Percentiles rank a stretch among this genome's conserved stretches.
Conservation (phyloP, 2,329 filamentous ascomycete genomes). For the Graphilbum fragrans region DNA sequence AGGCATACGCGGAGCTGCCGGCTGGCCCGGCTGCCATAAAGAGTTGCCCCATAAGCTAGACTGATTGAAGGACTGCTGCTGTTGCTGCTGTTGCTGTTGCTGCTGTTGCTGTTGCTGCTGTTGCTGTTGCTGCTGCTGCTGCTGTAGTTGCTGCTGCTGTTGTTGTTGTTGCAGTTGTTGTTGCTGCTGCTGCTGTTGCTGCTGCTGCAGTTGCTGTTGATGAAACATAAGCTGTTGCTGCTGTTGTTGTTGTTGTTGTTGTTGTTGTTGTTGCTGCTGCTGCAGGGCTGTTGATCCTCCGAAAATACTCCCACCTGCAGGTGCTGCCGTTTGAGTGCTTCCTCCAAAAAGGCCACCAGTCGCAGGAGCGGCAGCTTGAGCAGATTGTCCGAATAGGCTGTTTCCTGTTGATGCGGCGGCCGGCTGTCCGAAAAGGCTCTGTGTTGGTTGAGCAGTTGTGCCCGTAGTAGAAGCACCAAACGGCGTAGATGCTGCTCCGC, state of each 20-base stretch:
- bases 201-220: slow-evolving; percentile 22
- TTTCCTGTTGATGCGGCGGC: slow-evolving; percentile 15
- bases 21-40: slow-evolving; percentile 38
- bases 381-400: slow-evolving; percentile 18
- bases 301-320: slow-evolving; percentile 2
- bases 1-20: slow-evolving; percentile 30
- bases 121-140: slow-evolving; percentile 19
- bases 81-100: slow-evolving; percentile 20
- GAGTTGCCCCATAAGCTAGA: slow-evolving; percentile 31
- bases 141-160: slow-evolving; percentile 28
- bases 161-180: slow-evolving; percentile 23
- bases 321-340: background rate
- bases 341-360: slow-evolving; percentile 7
- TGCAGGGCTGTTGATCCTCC: slow-evolving; percentile 12
- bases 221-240: slow-evolving; percentile 20
- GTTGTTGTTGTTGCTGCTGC: slow-evolving; percentile 22
- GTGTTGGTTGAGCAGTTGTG: background rate
- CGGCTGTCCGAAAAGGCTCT: slow-evolving; percentile 23
- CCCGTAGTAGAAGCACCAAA: background rate
- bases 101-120: slow-evolving; percentile 22
- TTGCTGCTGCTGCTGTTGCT: slow-evolving; percentile 24
- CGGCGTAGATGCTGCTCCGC: background rate
- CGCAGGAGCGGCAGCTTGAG: slow-evolving; percentile 1
- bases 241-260: slow-evolving; percentile 24
- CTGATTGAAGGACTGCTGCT: slow-evolving; percentile 21